Evolutionary conservation across 225 moss, liverwort and hornwort genomes (phyloP).

Genomic region (Anthoceros angustus): DNA sequence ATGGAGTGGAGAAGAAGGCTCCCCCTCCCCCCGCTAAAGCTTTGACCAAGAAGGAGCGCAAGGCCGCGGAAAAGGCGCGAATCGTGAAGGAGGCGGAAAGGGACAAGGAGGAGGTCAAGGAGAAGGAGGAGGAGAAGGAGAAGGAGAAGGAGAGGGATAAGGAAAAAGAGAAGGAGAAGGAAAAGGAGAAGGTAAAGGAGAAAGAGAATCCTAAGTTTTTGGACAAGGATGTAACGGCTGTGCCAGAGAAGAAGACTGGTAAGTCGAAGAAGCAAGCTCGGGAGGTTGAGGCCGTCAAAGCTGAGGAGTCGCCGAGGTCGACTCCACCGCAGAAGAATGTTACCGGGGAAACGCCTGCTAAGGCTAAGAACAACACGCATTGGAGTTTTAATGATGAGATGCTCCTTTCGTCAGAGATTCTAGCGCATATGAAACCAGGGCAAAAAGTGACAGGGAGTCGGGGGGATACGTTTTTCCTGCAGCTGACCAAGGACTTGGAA

Average conservation of each 20-base stretch:
- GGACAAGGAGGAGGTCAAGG: background rate
- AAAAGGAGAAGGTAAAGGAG: background rate
- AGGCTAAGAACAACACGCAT: background rate
- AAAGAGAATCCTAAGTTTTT: background rate
- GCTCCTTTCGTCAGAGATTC: background rate
- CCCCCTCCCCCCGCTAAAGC: background rate
- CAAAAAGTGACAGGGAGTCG: background rate
- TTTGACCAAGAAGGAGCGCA: background rate
- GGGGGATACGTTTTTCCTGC: background rate
- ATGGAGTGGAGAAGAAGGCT: background rate
- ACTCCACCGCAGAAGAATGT: background rate
- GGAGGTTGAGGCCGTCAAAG: background rate
- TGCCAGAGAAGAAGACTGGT: background rate
- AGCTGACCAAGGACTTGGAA: background rate
- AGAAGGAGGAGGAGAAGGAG: background rate
- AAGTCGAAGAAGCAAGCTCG: background rate
- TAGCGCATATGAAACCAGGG: background rate
- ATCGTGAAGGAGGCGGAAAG: background rate
- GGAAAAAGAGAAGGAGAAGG: background rate
- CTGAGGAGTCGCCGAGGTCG: background rate
- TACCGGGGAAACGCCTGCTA: background rate
- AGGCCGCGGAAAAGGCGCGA: background rate
- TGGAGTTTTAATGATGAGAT: background rate
- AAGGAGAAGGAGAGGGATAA: background rate
- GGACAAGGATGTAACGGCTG: background rate